Evolutionary conservation across 2,329 filamentous ascomycete species (phyloP).

Genomic region (Hyphodiscus sp.): DNA sequence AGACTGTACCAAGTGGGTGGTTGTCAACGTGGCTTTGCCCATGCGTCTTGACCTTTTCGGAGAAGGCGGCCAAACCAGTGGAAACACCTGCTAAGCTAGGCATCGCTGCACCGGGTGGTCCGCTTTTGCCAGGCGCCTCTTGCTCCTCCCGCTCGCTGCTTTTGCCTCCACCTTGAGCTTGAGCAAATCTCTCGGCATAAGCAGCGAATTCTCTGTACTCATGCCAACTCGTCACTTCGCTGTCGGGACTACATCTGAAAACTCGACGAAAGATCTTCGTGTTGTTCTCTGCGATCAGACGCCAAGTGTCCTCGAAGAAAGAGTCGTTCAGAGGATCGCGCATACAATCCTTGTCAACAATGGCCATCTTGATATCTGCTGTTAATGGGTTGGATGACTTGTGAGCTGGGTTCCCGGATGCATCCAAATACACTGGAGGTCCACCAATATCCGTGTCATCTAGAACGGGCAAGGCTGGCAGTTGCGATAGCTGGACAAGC

Average conservation of each 20-base stretch:
- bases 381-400: conserved; percentile 45
- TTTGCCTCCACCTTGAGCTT: conserved; percentile 31
- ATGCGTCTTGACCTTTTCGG: conserved; percentile 21
- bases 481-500: conserved; percentile 60
- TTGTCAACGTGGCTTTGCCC: conserved; percentile 6
- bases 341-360: conserved; percentile 89
- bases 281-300: conserved; percentile 82
- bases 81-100: conserved; percentile 8
- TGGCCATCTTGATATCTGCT: conserved; percentile 65
- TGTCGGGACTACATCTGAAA: conserved; percentile 96
- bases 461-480: conserved; percentile 60
- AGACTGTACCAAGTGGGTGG: conserved; percentile 22
- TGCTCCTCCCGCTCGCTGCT: conserved; percentile 27
- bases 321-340: conserved; percentile 73
- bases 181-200: conserved; percentile 69
- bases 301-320: conserved; percentile 88
- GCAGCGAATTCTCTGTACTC: conserved; percentile 59
- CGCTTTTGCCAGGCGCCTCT: conserved; percentile 26
- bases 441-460: conserved; percentile 83
- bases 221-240: conserved; percentile 85
- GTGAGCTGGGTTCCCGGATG: conserved; percentile 42
- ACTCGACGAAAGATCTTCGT: conserved; percentile 90
- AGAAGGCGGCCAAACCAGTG: conserved; percentile 15
- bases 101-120: conserved; percentile 23
- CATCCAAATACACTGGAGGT: conserved; percentile 53